These are phyloP conservation scores for Pisolithus thermaeus DNA, from an alignment of 1,284 basidiomycete genomes.

Conservation along the genomic window DNA sequence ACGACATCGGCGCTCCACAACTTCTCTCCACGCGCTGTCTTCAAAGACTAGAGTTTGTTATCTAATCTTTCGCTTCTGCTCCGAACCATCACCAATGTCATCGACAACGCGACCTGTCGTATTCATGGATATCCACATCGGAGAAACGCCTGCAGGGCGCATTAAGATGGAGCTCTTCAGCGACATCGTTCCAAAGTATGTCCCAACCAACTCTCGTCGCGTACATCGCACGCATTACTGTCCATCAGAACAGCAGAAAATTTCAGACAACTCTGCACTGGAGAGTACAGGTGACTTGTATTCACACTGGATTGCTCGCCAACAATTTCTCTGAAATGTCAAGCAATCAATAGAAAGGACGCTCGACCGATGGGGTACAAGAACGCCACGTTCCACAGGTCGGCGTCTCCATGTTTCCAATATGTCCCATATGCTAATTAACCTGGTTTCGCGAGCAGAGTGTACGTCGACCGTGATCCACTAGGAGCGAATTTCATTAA, in stretches of 20 bases:
- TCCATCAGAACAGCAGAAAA: conserved; percentile 87
- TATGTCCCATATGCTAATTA: not conserved
- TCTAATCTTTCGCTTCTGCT: not conserved
- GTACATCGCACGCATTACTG: not conserved
- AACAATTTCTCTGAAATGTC: conserved; percentile 11
- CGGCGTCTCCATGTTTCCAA: conserved; percentile 8
- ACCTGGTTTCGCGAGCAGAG: conserved; percentile 40
- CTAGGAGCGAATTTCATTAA: not conserved
- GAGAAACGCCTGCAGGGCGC: conserved; percentile 89
- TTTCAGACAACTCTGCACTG: conserved; percentile 95
- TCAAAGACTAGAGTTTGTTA: not conserved
- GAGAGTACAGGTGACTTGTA: conserved; percentile 73
- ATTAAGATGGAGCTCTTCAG: conserved; percentile 95
- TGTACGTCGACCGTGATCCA: conserved; percentile 44
- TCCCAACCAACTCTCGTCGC: conserved; percentile 1
- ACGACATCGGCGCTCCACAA: too few relatives aligned
- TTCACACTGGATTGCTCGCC: not conserved
- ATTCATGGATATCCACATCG: conserved; percentile 95
- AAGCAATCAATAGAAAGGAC: conserved; percentile 55
- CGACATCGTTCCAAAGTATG: conserved; percentile 85
- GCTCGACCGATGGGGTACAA: conserved; percentile 87
- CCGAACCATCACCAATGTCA: conserved; percentile 17
- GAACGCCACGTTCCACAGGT: conserved; percentile 88
- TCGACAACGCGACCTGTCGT: conserved; percentile 70
- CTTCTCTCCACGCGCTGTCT: too few relatives aligned